Evolutionary conservation across 2,329 filamentous ascomycete genomes (phyloP).

Genomic region (Sclerotinia spermophila): DNA sequence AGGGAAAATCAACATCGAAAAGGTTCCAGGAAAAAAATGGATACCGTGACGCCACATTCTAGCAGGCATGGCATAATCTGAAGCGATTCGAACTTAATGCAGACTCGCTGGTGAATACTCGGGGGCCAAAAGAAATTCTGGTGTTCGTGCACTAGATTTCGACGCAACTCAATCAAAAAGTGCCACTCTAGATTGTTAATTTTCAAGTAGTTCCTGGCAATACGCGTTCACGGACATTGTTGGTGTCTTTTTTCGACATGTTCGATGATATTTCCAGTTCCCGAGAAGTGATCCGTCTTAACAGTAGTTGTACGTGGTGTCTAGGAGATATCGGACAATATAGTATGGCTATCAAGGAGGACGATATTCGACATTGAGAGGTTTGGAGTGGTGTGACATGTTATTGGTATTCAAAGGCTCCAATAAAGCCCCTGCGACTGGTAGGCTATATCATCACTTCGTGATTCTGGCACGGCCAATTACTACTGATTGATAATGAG

Average conservation of each 20-base stretch:
- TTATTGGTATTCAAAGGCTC: neutral
- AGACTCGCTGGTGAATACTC: neutral
- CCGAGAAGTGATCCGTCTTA: neutral
- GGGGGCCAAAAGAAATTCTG: neutral
- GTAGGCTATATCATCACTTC: neutral
- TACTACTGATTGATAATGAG: neutral
- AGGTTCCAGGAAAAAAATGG: slow-evolving; percentile 72
- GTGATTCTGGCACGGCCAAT: neutral
- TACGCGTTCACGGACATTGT: neutral
- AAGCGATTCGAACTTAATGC: slow-evolving; percentile 49
- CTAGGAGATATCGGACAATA: neutral
- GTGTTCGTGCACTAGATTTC: neutral
- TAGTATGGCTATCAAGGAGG: neutral
- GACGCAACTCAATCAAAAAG: neutral
- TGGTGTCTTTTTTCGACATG: neutral
- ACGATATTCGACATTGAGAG: neutral
- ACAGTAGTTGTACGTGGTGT: neutral
- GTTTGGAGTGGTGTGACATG: too few species aligned
- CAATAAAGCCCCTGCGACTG: neutral
- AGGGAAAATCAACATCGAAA: slow-evolving; percentile 69
- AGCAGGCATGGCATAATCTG: slow-evolving; percentile 85
- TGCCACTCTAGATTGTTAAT: neutral
- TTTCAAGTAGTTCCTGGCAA: neutral
- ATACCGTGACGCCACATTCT: slow-evolving; percentile 93
- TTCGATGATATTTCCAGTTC: neutral